Base-by-base conservation (phyloP, 352 stramenopile genomes). In the Pythium vanterpoolii region DNA sequence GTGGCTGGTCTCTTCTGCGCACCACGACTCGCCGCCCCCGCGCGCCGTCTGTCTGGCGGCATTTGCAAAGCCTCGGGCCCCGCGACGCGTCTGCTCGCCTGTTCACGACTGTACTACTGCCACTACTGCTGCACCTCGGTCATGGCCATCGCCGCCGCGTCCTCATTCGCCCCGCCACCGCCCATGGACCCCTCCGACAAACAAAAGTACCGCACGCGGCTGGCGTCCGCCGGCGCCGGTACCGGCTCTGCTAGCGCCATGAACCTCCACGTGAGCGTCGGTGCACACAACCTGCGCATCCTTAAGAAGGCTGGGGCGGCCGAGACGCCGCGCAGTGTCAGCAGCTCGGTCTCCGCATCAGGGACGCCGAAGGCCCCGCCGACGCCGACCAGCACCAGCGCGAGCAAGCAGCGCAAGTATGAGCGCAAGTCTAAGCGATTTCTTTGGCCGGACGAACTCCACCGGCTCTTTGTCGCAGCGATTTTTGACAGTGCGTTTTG, bases 381-480 rank as follows among this genome's bases (percentile, higher is more conserved):
- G 19, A 66, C 60, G 43, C 34, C 51, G 33, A 61, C 60, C 14
- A 34, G 48, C 47, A 61, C 60, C 14, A 34, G 48, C 47, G 26
- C 47, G 13, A 57, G 36, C 82, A 91, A 90, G 87, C 60, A 90
- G 90, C 86, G 83, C 72, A 95, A 95, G 59, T 93, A 93, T 62
- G 83, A 93, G 64, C 86, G 82, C 66, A 90, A 91, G 68, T 90
- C 86, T 36, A 93, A 94, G 72, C 84, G 84, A 36, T 95, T 94
- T 63, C 83, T 93, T 38, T 94, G 86, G 83, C 83, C 86, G 0
- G 83, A 95, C 43, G 86, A 95, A 49, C 83, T 95, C 26, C 86
- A 95, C 71, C 83, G 86, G 9, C 77, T 92, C 55, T 95, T 95
- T 45, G 84, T 95, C 28, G 83, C 86, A 30, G 79, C 86, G n/a